A percentile compares a stretch with the other conserved stretches of the same genome.
These are phyloP conservation scores for Boletus reticulatus DNA, from an alignment of 768 basidiomycete genomes.

Conservation along the genomic window DNA sequence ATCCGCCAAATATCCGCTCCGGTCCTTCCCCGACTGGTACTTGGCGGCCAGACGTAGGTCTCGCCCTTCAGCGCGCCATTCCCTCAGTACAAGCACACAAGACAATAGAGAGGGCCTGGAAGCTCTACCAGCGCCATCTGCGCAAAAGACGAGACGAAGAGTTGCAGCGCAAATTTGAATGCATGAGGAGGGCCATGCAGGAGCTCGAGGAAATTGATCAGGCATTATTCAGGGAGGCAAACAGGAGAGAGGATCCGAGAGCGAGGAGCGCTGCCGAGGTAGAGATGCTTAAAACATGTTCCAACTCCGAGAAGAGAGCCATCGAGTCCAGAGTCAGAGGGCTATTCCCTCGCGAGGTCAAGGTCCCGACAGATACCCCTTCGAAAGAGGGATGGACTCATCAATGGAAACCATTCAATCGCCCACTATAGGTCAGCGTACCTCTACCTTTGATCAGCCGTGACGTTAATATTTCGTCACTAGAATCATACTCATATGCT, in stretches of 20 bases:
- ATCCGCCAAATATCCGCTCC: constrained; percentile 73
- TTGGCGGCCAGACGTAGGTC: constrained; percentile 79
- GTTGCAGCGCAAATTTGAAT: constrained; percentile 70
- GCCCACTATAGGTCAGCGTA: constrained; percentile 37
- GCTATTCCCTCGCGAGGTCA: constrained; percentile 84
- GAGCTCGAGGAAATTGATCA: constrained; percentile 55
- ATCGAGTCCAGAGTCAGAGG: constrained; percentile 77
- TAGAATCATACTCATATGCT: not conserved
- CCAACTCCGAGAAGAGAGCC: constrained; percentile 63
- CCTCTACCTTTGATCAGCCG: not conserved
- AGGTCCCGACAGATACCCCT: constrained; percentile 84
- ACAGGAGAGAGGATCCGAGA: constrained; percentile 73
- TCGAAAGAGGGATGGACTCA: constrained; percentile 82
- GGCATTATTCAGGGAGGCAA: constrained; percentile 66
- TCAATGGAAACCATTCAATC: constrained; percentile 71
- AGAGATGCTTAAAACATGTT: constrained; percentile 58
- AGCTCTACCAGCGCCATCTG: constrained; percentile 72
- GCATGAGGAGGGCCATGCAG: constrained; percentile 85
- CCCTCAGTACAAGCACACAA: constrained; percentile 88
- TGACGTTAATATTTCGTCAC: not conserved
- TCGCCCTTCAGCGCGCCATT: constrained; percentile 77
- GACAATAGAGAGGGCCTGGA: constrained; percentile 90
- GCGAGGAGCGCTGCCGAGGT: constrained; percentile 54
- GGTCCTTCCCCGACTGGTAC: constrained; percentile 74
- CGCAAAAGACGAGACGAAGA: constrained; percentile 70